Evolutionary conservation across 23 red algal species (phyloP), one percentile per base, ranked within the genome.

Genomic region (Gracilaria domingensis): DNA sequence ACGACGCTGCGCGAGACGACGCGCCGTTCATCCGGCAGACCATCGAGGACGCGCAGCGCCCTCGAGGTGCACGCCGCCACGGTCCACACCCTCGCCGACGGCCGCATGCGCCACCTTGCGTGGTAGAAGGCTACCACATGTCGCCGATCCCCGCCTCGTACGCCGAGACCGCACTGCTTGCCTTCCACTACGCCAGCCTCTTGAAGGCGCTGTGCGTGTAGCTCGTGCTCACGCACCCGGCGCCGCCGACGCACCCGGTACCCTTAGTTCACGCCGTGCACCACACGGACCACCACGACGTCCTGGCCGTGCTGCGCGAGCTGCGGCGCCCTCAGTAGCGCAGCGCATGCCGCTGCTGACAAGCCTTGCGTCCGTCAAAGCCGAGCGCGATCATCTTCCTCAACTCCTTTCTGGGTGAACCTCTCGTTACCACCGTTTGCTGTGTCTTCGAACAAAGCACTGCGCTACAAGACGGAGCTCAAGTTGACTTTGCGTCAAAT

Each of bases 61-160:
- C n/a, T n/a, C n/a, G 55, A 54, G 54, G 32, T 42, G 1, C 90
- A 93, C 34, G 30, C 49, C 20, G 74, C 81, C 4, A 66, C 79
- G 1, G 67, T 53, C 12, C 36, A 81, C n/a, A 23, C 57, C 20
- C 59, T 90, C 9, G n/a, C 50, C 80, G 67, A 38, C 23, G 74
- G 74, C 12, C 60, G 37, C 75, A 81, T 58, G 11, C 70, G 51
- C 14, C 42, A 78, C 12, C 81, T 71, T n/a, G 72, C 86, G 53
- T 81, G 86, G 66, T 73, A 86, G 12, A 82, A 35, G 86, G 90
- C 81, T 93, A 93, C 69, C 81, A 69, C 66, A 85, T 93, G 80
- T 85, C 90, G 8, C 90, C 90, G 3, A 30, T 80, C 18, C 25
- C 66, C 24, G 35, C 79, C 45, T 75, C 75, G 9, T 36, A 74